A percentile compares a stretch with the other conserved stretches of the same genome.
Conservation (phyloP, 768 basidiomycete species). For the Crassisporium funariophilum region DNA sequence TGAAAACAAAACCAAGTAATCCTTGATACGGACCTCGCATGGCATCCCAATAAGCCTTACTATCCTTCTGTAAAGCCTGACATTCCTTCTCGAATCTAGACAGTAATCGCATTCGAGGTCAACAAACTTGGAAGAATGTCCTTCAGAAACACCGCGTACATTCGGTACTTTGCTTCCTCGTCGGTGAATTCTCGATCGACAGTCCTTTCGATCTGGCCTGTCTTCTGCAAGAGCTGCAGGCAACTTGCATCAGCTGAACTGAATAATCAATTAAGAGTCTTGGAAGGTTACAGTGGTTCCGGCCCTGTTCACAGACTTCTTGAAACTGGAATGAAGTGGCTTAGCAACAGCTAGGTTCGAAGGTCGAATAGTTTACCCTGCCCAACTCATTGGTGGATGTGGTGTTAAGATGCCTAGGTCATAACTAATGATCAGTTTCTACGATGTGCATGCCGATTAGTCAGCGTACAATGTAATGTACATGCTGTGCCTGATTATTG, state of each 20-base stretch:
- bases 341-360: not conserved
- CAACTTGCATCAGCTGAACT: conserved; percentile 9
- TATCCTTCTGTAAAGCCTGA: conserved; percentile 89
- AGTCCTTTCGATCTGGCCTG: conserved; percentile 95
- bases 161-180: conserved; percentile 88
- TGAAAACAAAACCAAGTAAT: conserved; percentile 1
- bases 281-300: conserved; percentile 74
- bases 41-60: conserved; percentile 92
- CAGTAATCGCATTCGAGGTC: conserved; percentile 6
- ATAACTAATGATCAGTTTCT: not conserved
- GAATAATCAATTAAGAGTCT: conserved; percentile 11
- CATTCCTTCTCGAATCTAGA: conserved; percentile 98
- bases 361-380: conserved; percentile 38
- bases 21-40: conserved; percentile 80
- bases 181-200: conserved; percentile 92
- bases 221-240: conserved; percentile 89
- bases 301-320: conserved; percentile 90
- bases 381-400: conserved; percentile 50
- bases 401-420: not conserved
- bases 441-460: too few species aligned
- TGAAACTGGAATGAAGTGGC: conserved; percentile 59
- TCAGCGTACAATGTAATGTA: not conserved
- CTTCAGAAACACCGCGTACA: conserved; percentile 51
- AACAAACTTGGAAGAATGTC: not conserved
- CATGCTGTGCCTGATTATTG: too few species aligned